These are phyloP conservation scores for Oryza punctata DNA, from an alignment of 176 grass and related monocot species.

Conservation along the genomic window DNA sequence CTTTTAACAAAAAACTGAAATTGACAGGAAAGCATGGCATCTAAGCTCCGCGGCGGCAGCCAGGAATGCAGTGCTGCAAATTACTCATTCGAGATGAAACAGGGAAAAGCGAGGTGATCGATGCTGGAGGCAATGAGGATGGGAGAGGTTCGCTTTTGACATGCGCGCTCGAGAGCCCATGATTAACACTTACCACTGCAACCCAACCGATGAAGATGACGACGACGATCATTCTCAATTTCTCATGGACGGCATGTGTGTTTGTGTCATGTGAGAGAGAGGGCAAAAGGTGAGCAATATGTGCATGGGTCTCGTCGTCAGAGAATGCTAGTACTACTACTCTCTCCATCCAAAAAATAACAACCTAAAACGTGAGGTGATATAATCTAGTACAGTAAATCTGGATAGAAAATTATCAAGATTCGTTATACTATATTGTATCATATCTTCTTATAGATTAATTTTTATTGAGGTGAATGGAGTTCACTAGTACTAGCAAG, in stretches of 20 bases:
- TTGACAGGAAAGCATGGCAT: neutral
- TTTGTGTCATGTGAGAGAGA: neutral
- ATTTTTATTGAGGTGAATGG: no score
- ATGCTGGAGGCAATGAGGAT: neutral
- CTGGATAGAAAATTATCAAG: no score
- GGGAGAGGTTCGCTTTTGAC: constrained; percentile 42
- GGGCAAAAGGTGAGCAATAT: constrained; percentile 9
- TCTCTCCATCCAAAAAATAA: no score
- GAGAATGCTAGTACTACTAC: no score
- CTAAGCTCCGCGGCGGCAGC: neutral
- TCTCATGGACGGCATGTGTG: no score
- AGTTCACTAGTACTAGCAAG: neutral
- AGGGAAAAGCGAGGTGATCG: neutral
- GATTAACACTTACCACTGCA: constrained; percentile 26
- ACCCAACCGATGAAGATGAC: neutral
- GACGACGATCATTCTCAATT: neutral
- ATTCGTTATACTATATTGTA: no score
- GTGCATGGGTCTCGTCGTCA: no score
- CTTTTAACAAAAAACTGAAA: neutral
- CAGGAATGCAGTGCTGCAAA: neutral
- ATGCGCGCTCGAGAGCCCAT: constrained; percentile 57
- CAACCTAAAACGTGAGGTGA: no score
- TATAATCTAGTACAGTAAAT: no score
- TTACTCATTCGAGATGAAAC: constrained; percentile 31
- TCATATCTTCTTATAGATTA: no score